Conservation (phyloP, 352 stramenopile species). For the Globisporangium nagaii region DNA sequence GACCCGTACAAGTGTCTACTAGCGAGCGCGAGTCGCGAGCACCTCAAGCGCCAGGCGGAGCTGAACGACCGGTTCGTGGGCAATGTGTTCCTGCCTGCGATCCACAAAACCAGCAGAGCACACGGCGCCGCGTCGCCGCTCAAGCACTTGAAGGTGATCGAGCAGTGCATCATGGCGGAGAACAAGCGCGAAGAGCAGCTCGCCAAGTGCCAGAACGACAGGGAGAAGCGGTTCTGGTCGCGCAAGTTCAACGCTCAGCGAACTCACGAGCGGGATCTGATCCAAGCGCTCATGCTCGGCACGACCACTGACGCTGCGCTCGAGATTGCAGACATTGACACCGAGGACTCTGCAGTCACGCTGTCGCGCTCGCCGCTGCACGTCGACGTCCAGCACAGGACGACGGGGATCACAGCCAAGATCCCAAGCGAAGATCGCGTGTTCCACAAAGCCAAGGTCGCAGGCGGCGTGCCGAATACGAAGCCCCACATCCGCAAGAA, state of each 20-base stretch:
- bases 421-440: conserved; percentile 27
- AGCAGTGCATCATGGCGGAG: conserved; percentile 68
- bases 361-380: background rate
- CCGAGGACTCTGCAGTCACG: background rate
- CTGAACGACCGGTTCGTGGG: conserved; percentile 43
- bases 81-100: conserved; percentile 60
- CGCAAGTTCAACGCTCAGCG: conserved; percentile 60
- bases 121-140: conserved; percentile 20
- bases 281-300: conserved; percentile 54
- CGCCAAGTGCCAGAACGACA: conserved; percentile 37
- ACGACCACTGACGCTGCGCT: conserved; percentile 21
- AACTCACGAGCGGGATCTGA: conserved; percentile 43
- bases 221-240: conserved; percentile 36
- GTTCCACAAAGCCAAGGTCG: conserved; percentile 30
- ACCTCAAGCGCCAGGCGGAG: conserved; percentile 30
- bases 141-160: conserved; percentile 63
- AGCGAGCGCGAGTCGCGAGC: conserved; percentile 32
- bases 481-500: conserved; percentile 36
- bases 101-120: conserved; percentile 23
- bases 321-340: conserved; percentile 26
- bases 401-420: conserved; percentile 19
- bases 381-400: background rate
- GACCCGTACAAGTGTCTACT: conserved; percentile 52
- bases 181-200: conserved; percentile 61
- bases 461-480: conserved; percentile 23